Percentiles rank a stretch among this genome's conserved stretches.
Evolutionary conservation across 352 stramenopile species (phyloP).

Genomic region (Pilasporangium apinafurcum): DNA sequence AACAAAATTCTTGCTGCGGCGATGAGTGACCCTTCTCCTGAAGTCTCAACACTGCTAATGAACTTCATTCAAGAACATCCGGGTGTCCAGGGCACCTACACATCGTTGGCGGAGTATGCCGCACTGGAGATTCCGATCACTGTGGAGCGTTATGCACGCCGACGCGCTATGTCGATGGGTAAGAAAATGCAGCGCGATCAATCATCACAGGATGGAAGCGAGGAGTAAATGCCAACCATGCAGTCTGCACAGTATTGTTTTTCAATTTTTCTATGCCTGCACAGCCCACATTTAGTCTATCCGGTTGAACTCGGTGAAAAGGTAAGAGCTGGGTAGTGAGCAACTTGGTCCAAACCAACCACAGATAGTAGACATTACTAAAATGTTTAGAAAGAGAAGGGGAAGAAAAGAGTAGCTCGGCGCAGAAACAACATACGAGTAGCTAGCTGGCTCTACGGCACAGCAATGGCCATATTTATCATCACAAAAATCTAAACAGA

Average conservation of each 20-base stretch:
- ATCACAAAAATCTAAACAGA: too few relatives aligned
- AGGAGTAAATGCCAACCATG: too few relatives aligned
- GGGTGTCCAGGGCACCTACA: conserved; percentile 49
- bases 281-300: too few relatives aligned
- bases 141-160: conserved; percentile 52
- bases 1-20: conserved; percentile 64
- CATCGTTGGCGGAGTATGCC: conserved; percentile 66
- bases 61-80: conserved; percentile 80
- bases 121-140: conserved; percentile 62
- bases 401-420: too few relatives aligned
- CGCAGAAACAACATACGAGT: too few relatives aligned
- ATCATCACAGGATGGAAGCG: background rate
- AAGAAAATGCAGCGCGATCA: conserved; percentile 34
- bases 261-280: too few relatives aligned
- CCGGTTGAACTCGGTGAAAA: too few relatives aligned
- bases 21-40: conserved; percentile 50
- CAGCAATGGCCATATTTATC: too few relatives aligned
- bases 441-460: too few relatives aligned
- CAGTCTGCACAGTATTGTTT: too few relatives aligned
- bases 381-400: too few relatives aligned
- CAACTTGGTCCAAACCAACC: background rate
- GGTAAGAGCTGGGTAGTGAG: too few relatives aligned
- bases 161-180: conserved; percentile 54
- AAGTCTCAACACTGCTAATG: conserved; percentile 57
- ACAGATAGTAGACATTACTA: background rate